phyloP scores from a whole-genome alignment of 495 filamentous ascomycete species.

The Lineolata rhizophorae region DNA sequence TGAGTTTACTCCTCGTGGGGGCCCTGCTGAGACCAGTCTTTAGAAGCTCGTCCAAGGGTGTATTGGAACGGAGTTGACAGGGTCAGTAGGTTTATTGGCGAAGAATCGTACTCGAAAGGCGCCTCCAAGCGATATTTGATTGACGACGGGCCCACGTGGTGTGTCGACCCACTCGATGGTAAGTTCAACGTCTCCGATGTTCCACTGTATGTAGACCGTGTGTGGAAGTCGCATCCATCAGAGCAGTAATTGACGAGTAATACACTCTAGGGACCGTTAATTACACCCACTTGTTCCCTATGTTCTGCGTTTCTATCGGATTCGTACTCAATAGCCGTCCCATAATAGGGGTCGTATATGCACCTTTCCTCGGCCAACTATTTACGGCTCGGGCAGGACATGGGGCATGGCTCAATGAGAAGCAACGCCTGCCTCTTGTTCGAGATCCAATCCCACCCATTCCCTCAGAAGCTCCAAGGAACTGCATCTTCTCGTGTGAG shows the following conservation, averaged over 20 bases:
- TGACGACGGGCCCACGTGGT: constrained; percentile 38
- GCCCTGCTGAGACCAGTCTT: background rate
- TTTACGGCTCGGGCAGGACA: constrained; percentile 37
- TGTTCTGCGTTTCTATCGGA: constrained; percentile 50
- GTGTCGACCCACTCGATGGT: constrained; percentile 43
- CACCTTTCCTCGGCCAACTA: constrained; percentile 38
- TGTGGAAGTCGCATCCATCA: no score
- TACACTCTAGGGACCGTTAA: constrained; percentile 33
- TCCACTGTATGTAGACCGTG: no score
- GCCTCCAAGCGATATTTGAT: constrained; percentile 38
- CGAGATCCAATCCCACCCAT: constrained; percentile 34
- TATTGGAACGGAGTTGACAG: no score
- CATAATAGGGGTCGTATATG: constrained; percentile 41
- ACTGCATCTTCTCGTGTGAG: constrained; percentile 47
- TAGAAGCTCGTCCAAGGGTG: background rate
- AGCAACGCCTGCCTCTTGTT: constrained; percentile 31
- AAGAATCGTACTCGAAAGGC: constrained; percentile 44
- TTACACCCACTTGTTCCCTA: constrained; percentile 49
- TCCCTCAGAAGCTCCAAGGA: constrained; percentile 35
- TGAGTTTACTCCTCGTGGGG: constrained; percentile 22
- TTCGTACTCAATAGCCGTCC: constrained; percentile 33
- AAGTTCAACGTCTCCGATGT: constrained; percentile 3
- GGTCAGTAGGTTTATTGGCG: constrained; percentile 54
- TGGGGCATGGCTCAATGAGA: constrained; percentile 45
- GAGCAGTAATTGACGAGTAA: background rate